Base-by-base conservation (phyloP, 345 rosid genomes). In the Camelina neglecta region DNA sequence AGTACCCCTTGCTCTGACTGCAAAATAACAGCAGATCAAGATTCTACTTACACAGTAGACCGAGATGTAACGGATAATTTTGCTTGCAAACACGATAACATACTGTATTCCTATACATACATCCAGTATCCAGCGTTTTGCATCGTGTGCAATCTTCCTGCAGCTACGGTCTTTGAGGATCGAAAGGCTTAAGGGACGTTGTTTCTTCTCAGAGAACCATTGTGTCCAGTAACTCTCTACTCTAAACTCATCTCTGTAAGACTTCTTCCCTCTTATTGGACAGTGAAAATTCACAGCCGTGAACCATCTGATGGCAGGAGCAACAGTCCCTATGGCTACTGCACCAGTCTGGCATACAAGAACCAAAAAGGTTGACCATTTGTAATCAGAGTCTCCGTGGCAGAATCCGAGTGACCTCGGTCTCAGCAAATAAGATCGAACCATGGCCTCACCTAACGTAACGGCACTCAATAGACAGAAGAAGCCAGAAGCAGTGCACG, bases 301-400 rank as follows among this genome's bases (percentile, higher is more conserved):
- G 72, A 92, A 89, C 97, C 97, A 94, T 78, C 97, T 80, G 31
- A 81, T 41, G 4, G 89, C 92, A 0, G 97, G 97, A 64, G 86
- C 95, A 31, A 92, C 57, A 0, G 92, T 83, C 60, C 98, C 97
- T 2, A 85, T 61, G 6, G 73, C 88, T 1, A 92, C 86, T 3
- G 97, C 90, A 69, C 80, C 58, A 13, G 87, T 73, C 85, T 94
- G 96, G 1, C 86, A 61, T 9, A 86, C 16, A 49, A 94, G 90
- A 41, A 89, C 80, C 24, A 83, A 59, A 23, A 65, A 65, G 45
- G 86, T 79, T 7, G 95, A 90, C 97, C 98, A 90, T 82, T 85
- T 85, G 50, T 92, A 92, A 31, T 94, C 98, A 31, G 93, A 92
- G 38, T 84, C 87, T 1, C 97, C 95, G 0, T 18, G 56, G 82